Percentiles rank a stretch among this genome's conserved stretches.
Conservation (phyloP, 2,329 filamentous ascomycete genomes). For the Fusarium vanettenii region DNA sequence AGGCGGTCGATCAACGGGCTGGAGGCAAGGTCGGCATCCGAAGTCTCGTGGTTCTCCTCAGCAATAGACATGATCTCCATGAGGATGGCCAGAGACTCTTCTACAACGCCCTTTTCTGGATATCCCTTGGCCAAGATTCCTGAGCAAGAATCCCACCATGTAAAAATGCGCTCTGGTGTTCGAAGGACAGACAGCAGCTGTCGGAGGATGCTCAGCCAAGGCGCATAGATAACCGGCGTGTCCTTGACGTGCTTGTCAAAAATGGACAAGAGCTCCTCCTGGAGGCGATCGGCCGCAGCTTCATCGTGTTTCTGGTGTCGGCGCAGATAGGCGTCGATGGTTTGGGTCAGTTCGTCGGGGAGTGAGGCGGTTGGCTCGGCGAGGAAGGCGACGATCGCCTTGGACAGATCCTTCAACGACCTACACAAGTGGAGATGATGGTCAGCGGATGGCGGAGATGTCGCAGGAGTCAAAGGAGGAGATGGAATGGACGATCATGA, state of each 20-base stretch:
- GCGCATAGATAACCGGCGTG: conserved; percentile 66
- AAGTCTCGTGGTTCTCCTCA: conserved; percentile 62
- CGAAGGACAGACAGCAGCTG: conserved; percentile 73
- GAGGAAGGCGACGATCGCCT: conserved; percentile 65
- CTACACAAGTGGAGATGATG: conserved; percentile 49
- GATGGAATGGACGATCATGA: conserved; percentile 26
- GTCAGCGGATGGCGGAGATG: conserved; percentile 31
- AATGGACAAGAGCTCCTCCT: conserved; percentile 76
- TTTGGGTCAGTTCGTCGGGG: conserved; percentile 70
- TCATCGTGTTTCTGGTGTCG: conserved; percentile 77
- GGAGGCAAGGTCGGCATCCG: conserved; percentile 55
- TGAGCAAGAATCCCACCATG: conserved; percentile 75
- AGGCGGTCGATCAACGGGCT: conserved; percentile 68
- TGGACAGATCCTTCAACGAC: conserved; percentile 70
- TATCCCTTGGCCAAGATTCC: conserved; percentile 60
- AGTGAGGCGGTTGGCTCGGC: conserved; percentile 68
- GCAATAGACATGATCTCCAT: conserved; percentile 74
- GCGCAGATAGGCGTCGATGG: conserved; percentile 75
- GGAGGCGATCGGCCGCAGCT: conserved; percentile 73
- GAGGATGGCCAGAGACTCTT: conserved; percentile 73
- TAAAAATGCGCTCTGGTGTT: conserved; percentile 70
- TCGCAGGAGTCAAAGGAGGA: conserved; percentile 22
- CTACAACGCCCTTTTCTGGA: conserved; percentile 71
- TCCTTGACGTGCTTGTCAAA: conserved; percentile 74
- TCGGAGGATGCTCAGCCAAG: conserved; percentile 77